phyloP scores from a whole-genome alignment of 345 rosid genomes.

The Gossypium australe region DNA sequence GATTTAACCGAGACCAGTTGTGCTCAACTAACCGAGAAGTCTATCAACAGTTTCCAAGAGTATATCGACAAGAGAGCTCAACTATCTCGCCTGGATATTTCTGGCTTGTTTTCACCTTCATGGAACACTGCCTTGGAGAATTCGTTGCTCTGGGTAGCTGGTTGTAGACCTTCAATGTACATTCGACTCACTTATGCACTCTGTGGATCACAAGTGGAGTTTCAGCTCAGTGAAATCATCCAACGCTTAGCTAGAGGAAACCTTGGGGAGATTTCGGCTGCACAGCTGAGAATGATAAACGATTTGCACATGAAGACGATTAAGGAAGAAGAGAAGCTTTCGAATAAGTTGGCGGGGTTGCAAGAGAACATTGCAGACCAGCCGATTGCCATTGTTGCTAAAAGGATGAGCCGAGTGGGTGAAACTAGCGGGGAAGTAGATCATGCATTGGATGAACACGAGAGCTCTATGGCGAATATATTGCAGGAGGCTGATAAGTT shows the following conservation, averaged over 20 bases:
- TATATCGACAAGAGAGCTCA: not conserved
- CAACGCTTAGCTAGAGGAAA: not conserved
- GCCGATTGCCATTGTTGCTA: not conserved
- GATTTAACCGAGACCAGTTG: not conserved
- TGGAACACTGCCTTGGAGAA: not conserved
- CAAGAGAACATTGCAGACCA: not conserved
- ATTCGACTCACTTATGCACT: not conserved
- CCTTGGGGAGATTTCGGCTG: not conserved
- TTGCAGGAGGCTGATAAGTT: constrained; percentile 1
- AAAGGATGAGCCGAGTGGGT: not conserved
- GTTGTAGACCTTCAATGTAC: not conserved
- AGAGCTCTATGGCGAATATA: not conserved
- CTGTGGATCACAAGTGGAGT: not conserved
- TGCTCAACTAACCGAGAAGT: not conserved
- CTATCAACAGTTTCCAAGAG: not conserved
- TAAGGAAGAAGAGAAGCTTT: not conserved
- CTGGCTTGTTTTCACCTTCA: not conserved
- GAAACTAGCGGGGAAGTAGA: not conserved
- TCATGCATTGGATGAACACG: not conserved
- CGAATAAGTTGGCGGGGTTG: not conserved
- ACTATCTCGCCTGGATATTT: not conserved
- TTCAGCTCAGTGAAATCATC: not conserved
- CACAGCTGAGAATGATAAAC: not conserved
- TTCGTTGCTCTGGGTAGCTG: not conserved
- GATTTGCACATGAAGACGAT: not conserved